Evolutionary conservation across 1,284 basidiomycete species (phyloP).

Genomic region (Boletus hoseneyae): DNA sequence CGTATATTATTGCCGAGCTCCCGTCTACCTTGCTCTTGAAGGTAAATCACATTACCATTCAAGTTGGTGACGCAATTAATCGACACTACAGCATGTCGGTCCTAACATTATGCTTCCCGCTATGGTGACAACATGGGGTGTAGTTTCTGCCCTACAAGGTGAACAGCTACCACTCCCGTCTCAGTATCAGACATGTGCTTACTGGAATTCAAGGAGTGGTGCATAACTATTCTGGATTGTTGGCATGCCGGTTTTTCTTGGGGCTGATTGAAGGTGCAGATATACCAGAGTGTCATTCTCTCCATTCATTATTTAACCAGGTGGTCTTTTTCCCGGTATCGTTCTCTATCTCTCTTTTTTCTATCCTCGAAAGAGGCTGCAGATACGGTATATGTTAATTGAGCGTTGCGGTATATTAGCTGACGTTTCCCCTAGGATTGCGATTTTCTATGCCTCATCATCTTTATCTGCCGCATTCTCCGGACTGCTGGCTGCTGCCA

Average conservation of each 20-base stretch:
- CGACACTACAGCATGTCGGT: constrained; percentile 46
- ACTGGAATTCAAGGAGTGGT: constrained; percentile 44
- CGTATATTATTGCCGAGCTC: constrained; percentile 56
- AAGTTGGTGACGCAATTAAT: background rate
- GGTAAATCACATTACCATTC: constrained; percentile 27
- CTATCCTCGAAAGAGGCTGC: constrained; percentile 55
- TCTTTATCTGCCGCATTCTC: constrained; percentile 62
- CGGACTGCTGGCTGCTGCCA: constrained; percentile 59
- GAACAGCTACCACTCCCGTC: background rate
- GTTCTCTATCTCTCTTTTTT: constrained; percentile 57
- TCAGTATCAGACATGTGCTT: constrained; percentile 4
- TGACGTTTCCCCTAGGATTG: constrained; percentile 35
- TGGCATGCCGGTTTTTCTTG: constrained; percentile 62
- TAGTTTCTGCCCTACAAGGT: constrained; percentile 57
- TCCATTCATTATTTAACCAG: constrained; percentile 31
- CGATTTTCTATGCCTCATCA: constrained; percentile 52
- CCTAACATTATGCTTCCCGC: constrained; percentile 55
- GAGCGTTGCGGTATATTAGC: background rate
- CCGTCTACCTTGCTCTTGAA: constrained; percentile 58
- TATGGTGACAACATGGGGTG: constrained; percentile 55
- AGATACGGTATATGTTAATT: constrained; percentile 43
- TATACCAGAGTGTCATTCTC: constrained; percentile 37
- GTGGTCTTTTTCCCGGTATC: constrained; percentile 57
- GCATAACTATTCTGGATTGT: constrained; percentile 47
- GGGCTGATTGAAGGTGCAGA: constrained; percentile 56